phyloP scores from a whole-genome alignment of 2,329 filamentous ascomycete genomes.

The Geosmithia flava region DNA sequence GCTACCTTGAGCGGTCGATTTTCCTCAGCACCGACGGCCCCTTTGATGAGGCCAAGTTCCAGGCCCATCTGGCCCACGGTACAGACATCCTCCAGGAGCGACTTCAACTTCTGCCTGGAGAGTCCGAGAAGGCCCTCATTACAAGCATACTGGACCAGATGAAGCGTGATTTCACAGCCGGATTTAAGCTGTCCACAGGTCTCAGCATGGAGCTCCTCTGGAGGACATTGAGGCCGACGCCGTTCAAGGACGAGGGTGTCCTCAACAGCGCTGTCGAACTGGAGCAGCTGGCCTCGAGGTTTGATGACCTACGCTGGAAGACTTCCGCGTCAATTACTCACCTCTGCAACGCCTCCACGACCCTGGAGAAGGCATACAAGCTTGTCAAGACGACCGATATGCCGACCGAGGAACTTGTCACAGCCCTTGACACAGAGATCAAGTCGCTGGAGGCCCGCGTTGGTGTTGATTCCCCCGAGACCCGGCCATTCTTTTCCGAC shows the following conservation, averaged over 20 bases:
- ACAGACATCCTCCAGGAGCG: slow-evolving; percentile 24
- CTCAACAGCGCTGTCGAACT: slow-evolving; percentile 36
- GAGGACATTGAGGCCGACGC: slow-evolving; percentile 55
- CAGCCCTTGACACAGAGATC: slow-evolving; percentile 37
- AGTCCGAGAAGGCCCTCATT: not conserved
- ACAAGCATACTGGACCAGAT: slow-evolving; percentile 26
- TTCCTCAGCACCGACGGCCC: slow-evolving; percentile 25
- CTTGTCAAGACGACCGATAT: slow-evolving; percentile 30
- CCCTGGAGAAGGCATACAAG: slow-evolving; percentile 41
- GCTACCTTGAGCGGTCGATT: slow-evolving; percentile 44
- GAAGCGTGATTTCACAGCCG: slow-evolving; percentile 48
- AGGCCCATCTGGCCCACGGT: slow-evolving; percentile 46
- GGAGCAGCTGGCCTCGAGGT: slow-evolving; percentile 42
- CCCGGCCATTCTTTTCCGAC: slow-evolving; percentile 35
- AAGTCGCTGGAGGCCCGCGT: slow-evolving; percentile 34
- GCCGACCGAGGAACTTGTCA: slow-evolving; percentile 33
- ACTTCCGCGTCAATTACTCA: slow-evolving; percentile 36
- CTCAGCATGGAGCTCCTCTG: slow-evolving; percentile 72
- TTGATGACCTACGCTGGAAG: slow-evolving; percentile 50
- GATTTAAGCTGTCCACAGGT: slow-evolving; percentile 63
- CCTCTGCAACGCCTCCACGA: slow-evolving; percentile 38
- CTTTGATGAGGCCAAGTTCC: slow-evolving; percentile 53
- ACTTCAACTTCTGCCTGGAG: not conserved
- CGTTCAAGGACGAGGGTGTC: slow-evolving; percentile 32
- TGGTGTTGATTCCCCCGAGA: slow-evolving; percentile 24